Conservation (phyloP, 2,329 filamentous ascomycete genomes). For the Exserohilum rostratum region DNA sequence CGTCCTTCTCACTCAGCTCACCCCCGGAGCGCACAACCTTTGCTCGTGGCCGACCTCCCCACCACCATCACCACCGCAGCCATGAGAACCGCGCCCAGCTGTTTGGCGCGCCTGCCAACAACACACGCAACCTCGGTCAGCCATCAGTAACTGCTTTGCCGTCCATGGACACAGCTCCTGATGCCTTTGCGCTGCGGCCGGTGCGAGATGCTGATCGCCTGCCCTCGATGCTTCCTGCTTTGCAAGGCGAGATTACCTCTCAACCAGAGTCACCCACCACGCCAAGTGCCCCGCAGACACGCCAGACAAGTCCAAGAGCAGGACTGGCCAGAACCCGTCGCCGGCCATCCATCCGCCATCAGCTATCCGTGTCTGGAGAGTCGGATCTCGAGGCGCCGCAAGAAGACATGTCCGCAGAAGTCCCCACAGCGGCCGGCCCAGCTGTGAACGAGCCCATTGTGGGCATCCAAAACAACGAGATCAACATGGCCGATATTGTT, state of each 20-base stretch:
- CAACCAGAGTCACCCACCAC: conserved; percentile 75
- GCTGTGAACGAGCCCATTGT: conserved; percentile 70
- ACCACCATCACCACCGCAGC: conserved; percentile 56
- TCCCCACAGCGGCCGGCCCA: conserved; percentile 76
- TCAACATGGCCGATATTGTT: conserved; percentile 87
- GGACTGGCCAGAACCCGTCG: conserved; percentile 64
- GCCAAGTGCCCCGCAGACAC: conserved; percentile 41
- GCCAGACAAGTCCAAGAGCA: conserved; percentile 47
- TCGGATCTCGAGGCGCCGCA: conserved; percentile 79
- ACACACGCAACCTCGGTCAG: conserved; percentile 61
- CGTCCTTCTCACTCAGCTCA: conserved; percentile 70
- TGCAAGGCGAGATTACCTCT: conserved; percentile 70
- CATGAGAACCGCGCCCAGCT: conserved; percentile 53
- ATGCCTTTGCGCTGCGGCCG: conserved; percentile 78
- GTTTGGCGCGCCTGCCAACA: conserved; percentile 34
- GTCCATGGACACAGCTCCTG: conserved; percentile 67
- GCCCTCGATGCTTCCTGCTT: conserved; percentile 82
- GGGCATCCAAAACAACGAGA: conserved; percentile 78
- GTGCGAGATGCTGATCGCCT: conserved; percentile 84
- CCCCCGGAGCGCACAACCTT: conserved; percentile 74
- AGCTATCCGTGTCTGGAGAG: conserved; percentile 84
- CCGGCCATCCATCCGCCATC: conserved; percentile 86
- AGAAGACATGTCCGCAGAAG: conserved; percentile 82
- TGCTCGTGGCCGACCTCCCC: conserved; percentile 60
- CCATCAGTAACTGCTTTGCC: conserved; percentile 71